Percentiles rank a stretch among this genome's conserved stretches.
Evolutionary conservation across 257 asterid genomes (phyloP).

Genomic region (Ligustrum vulgare): DNA sequence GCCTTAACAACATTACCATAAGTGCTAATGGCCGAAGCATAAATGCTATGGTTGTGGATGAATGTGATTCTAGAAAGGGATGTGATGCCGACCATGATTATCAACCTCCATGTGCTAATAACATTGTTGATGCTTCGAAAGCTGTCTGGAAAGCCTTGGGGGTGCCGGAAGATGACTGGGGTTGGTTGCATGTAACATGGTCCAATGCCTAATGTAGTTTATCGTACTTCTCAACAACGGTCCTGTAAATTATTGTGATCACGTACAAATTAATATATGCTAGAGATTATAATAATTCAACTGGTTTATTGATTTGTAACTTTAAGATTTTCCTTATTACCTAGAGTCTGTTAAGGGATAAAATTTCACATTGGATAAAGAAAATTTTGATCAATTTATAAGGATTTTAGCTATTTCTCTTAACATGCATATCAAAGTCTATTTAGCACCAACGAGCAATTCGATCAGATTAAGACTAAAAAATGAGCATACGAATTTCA

Average conservation of each 20-base stretch:
- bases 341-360: neutral
- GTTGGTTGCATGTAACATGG: slow-evolving; percentile 36
- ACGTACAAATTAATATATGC: neutral
- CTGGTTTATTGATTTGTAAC: neutral
- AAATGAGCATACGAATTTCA: too few species aligned
- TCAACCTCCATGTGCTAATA: slow-evolving; percentile 52
- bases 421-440: too few species aligned
- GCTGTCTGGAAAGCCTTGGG: slow-evolving; percentile 52
- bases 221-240: neutral
- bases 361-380: too few species aligned
- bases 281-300: neutral
- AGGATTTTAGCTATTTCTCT: too few species aligned
- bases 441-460: too few species aligned
- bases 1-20: slow-evolving; percentile 29
- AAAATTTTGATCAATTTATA: too few species aligned
- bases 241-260: neutral
- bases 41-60: slow-evolving; percentile 33
- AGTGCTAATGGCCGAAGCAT: slow-evolving; percentile 26
- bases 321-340: neutral
- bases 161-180: slow-evolving; percentile 27
- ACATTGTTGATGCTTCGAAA: slow-evolving; percentile 48
- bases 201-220: neutral
- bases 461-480: too few species aligned
- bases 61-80: slow-evolving; percentile 37
- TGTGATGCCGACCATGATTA: slow-evolving; percentile 28